Evolutionary conservation across 2,329 filamentous ascomycete species (phyloP).

Genomic region (Ascochyta rabiei): DNA sequence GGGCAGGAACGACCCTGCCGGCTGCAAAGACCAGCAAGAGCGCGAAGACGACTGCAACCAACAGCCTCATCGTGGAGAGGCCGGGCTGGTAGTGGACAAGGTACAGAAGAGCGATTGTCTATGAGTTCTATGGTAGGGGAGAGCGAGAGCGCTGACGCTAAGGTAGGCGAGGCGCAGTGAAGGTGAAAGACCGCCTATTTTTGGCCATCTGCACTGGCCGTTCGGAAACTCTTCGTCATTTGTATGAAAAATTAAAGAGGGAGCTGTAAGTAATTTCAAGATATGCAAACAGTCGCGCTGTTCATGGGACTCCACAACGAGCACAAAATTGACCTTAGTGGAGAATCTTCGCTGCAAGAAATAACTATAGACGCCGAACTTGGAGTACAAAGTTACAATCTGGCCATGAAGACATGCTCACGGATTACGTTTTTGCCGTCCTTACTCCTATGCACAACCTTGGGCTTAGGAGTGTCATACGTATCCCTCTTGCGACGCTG

Average conservation of each 20-base stretch:
- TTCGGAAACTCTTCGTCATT: too few relatives aligned
- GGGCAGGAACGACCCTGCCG: background rate
- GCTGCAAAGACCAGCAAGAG: background rate
- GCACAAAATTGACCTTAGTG: too few relatives aligned
- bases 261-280: too few relatives aligned
- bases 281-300: too few relatives aligned
- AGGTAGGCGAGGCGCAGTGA: background rate
- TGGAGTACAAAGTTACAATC: background rate
- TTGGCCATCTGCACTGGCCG: too few relatives aligned
- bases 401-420: slow-evolving; percentile 7
- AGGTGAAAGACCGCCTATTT: background rate
- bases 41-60: background rate
- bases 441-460: background rate
- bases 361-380: background rate
- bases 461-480: background rate
- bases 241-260: too few relatives aligned
- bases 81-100: too few relatives aligned
- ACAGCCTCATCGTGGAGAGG: background rate
- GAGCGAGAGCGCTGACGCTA: too few relatives aligned
- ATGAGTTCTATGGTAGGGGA: too few relatives aligned
- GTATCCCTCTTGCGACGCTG: background rate
- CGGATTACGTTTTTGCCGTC: slow-evolving; percentile 11
- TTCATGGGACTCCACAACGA: too few relatives aligned
- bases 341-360: too few relatives aligned
- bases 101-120: too few relatives aligned